A percentile compares a stretch with the other conserved stretches of the same genome.
Conservation (phyloP, 495 filamentous ascomycete species). For the Cryomyces minteri region DNA sequence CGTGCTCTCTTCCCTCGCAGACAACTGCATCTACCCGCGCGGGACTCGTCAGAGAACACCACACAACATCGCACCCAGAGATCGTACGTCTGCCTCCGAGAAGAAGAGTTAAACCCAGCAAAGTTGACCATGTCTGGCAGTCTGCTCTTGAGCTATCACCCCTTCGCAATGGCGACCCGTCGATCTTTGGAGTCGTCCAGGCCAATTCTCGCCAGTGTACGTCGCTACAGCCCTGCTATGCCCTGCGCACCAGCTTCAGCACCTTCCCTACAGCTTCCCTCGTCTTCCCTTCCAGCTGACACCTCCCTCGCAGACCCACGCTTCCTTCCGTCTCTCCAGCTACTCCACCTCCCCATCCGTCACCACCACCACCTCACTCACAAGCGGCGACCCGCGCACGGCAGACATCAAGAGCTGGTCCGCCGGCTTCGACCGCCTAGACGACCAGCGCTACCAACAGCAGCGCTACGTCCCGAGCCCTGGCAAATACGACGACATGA, state of each 20-base stretch:
- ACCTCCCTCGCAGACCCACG: slow-evolving; percentile 25
- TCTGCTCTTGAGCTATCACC: too few species aligned
- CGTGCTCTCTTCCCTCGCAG: too few species aligned
- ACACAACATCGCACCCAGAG: too few species aligned
- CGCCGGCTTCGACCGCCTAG: slow-evolving; percentile 70
- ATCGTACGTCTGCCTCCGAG: too few species aligned
- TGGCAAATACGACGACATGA: slow-evolving; percentile 71
- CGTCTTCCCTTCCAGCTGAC: neutral
- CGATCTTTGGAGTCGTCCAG: slow-evolving; percentile 11
- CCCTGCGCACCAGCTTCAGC: neutral
- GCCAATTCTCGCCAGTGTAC: slow-evolving; percentile 12
- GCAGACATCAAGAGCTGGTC: slow-evolving; percentile 66
- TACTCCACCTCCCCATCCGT: slow-evolving; percentile 60
- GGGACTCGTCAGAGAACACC: too few species aligned
- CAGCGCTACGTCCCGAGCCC: slow-evolving; percentile 72
- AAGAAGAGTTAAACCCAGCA: too few species aligned
- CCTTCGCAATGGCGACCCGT: neutral
- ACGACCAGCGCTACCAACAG: slow-evolving; percentile 67
- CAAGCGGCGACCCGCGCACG: slow-evolving; percentile 35
- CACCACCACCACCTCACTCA: slow-evolving; percentile 40
- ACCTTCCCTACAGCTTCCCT: neutral
- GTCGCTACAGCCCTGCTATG: neutral
- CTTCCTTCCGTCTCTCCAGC: slow-evolving; percentile 64
- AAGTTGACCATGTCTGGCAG: too few species aligned
- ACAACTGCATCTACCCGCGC: too few species aligned